A percentile compares a stretch with the other conserved stretches of the same genome.
Conservation (phyloP, 2,329 filamentous ascomycete species). For the Aspergillus amoenus region DNA sequence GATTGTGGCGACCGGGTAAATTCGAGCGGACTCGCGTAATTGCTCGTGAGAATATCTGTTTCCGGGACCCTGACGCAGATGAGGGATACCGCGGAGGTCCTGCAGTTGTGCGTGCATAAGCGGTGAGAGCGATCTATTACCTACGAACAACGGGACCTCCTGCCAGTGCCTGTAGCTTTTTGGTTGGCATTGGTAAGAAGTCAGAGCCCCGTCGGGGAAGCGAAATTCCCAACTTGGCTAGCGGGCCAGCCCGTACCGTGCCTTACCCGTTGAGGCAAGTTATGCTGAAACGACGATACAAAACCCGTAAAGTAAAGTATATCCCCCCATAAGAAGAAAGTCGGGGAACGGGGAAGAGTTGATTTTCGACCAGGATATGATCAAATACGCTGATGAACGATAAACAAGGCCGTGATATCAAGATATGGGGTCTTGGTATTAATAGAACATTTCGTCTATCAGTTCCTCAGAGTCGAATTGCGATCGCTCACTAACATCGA, state of each 20-base stretch:
- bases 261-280: conserved; percentile 1
- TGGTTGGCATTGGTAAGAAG: not conserved
- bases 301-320: not conserved
- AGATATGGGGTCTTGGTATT: conserved; percentile 8
- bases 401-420: not conserved
- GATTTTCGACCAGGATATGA: conserved; percentile 8
- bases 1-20: conserved; percentile 12
- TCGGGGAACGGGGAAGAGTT: not conserved
- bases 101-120: not conserved
- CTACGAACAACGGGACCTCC: not conserved
- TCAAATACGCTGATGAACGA: not conserved
- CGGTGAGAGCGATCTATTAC: conserved; percentile 1
- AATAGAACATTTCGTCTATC: conserved; percentile 1
- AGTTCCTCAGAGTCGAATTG: not conserved
- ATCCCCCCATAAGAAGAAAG: not conserved
- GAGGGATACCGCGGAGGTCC: not conserved
- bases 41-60: not conserved
- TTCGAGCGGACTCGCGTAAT: conserved; percentile 1
- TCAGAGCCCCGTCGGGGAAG: conserved; percentile 11
- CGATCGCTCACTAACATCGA: conserved; percentile 1
- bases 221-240: conserved; percentile 19
- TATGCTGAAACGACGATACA: not conserved
- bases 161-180: not conserved
- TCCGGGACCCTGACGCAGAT: not conserved
- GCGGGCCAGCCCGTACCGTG: not conserved